These are phyloP conservation scores for Echinosophora koreensis DNA, from an alignment of 306 rosid species.

Conservation along the genomic window DNA sequence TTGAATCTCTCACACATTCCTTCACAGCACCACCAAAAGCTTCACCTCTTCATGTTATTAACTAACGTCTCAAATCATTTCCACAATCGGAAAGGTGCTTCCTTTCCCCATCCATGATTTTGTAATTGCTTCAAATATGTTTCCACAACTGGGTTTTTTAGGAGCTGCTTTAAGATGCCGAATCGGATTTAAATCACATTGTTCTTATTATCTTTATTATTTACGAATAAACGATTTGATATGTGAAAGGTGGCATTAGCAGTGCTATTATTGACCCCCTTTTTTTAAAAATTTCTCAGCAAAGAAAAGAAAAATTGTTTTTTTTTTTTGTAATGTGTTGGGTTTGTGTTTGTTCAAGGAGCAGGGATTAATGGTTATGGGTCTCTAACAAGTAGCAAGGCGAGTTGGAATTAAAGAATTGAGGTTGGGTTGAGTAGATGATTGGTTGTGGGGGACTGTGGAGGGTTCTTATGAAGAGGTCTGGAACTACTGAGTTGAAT, in stretches of 20 bases:
- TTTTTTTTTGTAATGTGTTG: constrained; percentile 32
- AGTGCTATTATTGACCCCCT: constrained; percentile 15
- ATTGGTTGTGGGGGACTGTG: constrained; percentile 40
- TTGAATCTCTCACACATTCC: background rate
- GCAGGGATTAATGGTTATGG: constrained; percentile 46
- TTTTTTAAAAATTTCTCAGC: constrained; percentile 9
- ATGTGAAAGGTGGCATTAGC: constrained; percentile 13
- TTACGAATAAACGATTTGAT: constrained; percentile 28
- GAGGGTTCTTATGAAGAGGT: constrained; percentile 47
- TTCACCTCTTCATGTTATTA: background rate
- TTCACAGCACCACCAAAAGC: too few species aligned
- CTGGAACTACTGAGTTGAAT: constrained; percentile 59
- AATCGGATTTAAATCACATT: constrained; percentile 26
- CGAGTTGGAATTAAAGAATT: constrained; percentile 17
- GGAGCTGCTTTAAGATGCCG: constrained; percentile 11
- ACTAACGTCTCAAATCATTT: background rate
- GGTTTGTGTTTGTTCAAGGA: constrained; percentile 44
- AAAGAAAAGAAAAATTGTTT: background rate
- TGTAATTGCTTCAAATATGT: constrained; percentile 18
- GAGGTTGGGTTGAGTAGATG: constrained; percentile 34
- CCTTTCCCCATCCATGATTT: background rate
- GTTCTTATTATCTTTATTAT: background rate
- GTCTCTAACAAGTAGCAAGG: constrained; percentile 33
- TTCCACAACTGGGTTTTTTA: background rate
- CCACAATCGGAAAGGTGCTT: constrained; percentile 41